Conservation (phyloP, 352 stramenopile species). For the Bremia lactucae region DNA sequence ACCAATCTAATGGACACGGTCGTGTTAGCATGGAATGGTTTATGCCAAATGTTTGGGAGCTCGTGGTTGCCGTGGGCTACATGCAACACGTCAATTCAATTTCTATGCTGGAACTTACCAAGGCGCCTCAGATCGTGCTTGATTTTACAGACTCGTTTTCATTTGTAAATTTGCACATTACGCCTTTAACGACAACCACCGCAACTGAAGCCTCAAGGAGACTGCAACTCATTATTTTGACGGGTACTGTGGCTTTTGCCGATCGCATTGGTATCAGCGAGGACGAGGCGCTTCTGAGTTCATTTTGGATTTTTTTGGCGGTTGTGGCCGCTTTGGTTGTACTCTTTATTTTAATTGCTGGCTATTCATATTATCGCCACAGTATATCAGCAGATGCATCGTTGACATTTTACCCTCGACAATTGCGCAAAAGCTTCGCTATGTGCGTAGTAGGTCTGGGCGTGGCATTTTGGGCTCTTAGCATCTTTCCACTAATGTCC, state of each 20-base stretch:
- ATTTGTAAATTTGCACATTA: slow-evolving; percentile 50
- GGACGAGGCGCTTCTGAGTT: slow-evolving; percentile 27
- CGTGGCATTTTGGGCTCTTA: slow-evolving; percentile 41
- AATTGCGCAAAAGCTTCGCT: slow-evolving; percentile 27
- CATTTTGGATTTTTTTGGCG: slow-evolving; percentile 35
- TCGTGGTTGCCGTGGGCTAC: slow-evolving; percentile 46
- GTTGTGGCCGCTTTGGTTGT: slow-evolving; percentile 26
- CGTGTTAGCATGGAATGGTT: slow-evolving; percentile 25
- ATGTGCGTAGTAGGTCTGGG: slow-evolving; percentile 41
- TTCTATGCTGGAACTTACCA: slow-evolving; percentile 61
- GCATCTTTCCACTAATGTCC: slow-evolving; percentile 42
- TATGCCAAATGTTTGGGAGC: slow-evolving; percentile 58
- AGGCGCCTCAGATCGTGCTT: slow-evolving; percentile 62
- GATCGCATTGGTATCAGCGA: slow-evolving; percentile 56
- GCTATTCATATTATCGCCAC: slow-evolving; percentile 14
- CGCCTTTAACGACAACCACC: slow-evolving; percentile 24
- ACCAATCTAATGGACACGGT: slow-evolving; percentile 11
- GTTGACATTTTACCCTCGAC: slow-evolving; percentile 12
- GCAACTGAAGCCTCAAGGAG: slow-evolving; percentile 22
- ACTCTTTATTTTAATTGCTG: slow-evolving; percentile 25
- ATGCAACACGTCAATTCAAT: slow-evolving; percentile 65
- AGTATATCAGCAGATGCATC: slow-evolving; percentile 17
- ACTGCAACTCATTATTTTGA: slow-evolving; percentile 43
- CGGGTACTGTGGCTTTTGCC: slow-evolving; percentile 55
- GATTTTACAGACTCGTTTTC: slow-evolving; percentile 73